Base-by-base conservation (phyloP, 768 basidiomycete species). In the Suillus placidus region DNA sequence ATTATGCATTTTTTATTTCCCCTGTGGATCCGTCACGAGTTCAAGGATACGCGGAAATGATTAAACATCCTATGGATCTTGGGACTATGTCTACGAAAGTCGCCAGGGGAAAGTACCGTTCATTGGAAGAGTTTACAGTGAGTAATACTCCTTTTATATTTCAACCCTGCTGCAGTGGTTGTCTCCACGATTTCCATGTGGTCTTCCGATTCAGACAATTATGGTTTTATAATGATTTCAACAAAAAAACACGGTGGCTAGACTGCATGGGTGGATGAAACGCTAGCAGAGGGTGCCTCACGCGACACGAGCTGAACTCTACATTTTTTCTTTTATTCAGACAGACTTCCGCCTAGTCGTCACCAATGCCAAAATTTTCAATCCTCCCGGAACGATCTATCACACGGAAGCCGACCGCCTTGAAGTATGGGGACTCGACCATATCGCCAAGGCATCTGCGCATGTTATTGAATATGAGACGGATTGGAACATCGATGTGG, bases 1-100 rank as follows among this genome's bases (percentile, higher is more conserved):
- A 92, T 76, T 94, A 94, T 81, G 91, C 89, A 2, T 93, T 93
- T 77, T 94, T 94, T 74, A 75, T 93, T 63, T 71, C 76, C 43
- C 91, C 91, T 2, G 92, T 94, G 7, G 83, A 92, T 73, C 74
- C 77, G 0, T 74, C 79, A 2, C 82, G 85, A 68, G 87, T 92
- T 0, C 83, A 87, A 13, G 87, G 87, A 1, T 90, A 90, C 68
- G 64, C 80, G 14, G 87, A 90, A 80, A 79, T 88, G 57, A 87
- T 99, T 60, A 89, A 91, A 70, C 82, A 83, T 23, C 95, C 96
- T 8, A 99, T 98, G 95, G 95, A 98, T 72, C 82, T 99, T 64
- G 92, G 92, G 0, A 95, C 95, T 0, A 91, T 99, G 81, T 78
- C 88, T 23, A 80, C 81, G 63, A 97, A 95, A 77, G 90, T 95